These are phyloP conservation scores for Polyplosphaeria fusca DNA, from an alignment of 495 filamentous ascomycete genomes.

Conservation along the genomic window DNA sequence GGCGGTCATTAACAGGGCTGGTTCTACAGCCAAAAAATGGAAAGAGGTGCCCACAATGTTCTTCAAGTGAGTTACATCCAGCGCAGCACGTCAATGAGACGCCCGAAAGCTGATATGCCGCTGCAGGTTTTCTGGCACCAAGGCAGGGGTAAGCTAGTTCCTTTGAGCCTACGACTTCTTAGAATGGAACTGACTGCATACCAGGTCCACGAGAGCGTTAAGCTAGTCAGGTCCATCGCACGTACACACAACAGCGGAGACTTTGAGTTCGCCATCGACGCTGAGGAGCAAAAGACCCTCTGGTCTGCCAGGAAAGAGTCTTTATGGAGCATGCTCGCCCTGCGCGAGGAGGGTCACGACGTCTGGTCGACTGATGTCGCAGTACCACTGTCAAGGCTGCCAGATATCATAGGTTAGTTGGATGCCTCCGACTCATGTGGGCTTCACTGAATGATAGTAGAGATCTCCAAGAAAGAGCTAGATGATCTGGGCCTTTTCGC, in stretches of 20 bases:
- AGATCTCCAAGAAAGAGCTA: slow-evolving; percentile 85
- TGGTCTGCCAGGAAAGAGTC: slow-evolving; percentile 77
- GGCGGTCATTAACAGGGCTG: slow-evolving; percentile 70
- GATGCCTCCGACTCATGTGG: background rate
- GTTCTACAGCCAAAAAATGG: slow-evolving; percentile 66
- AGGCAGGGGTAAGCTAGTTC: slow-evolving; percentile 52
- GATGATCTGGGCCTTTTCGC: slow-evolving; percentile 81
- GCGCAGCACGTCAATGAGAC: background rate
- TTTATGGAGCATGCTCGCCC: slow-evolving; percentile 71
- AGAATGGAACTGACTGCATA: slow-evolving; percentile 26
- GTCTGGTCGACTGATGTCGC: slow-evolving; percentile 83
- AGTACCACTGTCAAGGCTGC: slow-evolving; percentile 79
- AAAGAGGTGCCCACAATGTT: slow-evolving; percentile 76
- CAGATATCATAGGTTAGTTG: slow-evolving; percentile 71
- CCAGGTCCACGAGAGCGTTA: slow-evolving; percentile 58
- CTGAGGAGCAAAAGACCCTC: slow-evolving; percentile 63
- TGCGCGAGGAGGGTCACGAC: slow-evolving; percentile 54
- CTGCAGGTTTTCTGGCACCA: slow-evolving; percentile 63
- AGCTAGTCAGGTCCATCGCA: slow-evolving; percentile 61
- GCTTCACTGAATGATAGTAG: slow-evolving; percentile 39
- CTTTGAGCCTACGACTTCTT: slow-evolving; percentile 27
- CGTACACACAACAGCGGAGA: slow-evolving; percentile 59
- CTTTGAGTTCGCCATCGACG: slow-evolving; percentile 71
- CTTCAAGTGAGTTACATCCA: slow-evolving; percentile 56
- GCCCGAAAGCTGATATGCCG: slow-evolving; percentile 10